These are phyloP conservation scores for Populus alba DNA, from an alignment of 345 rosid genomes.

Conservation along the genomic window DNA sequence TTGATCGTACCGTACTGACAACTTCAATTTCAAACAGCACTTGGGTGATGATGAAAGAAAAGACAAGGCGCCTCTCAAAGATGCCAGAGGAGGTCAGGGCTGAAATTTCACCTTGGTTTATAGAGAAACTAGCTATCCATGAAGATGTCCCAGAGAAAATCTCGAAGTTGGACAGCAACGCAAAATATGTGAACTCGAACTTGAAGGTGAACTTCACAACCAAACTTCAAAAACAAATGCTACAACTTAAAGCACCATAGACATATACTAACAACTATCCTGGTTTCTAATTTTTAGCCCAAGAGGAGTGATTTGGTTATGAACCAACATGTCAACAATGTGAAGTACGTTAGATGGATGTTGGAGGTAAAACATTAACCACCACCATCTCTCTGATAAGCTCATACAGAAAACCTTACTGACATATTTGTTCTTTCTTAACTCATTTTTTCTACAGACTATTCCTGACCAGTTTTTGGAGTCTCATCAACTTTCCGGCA, in stretches of 20 bases:
- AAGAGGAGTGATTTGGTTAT: conserved; percentile 60
- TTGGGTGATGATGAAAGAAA: conserved; percentile 75
- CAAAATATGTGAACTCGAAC: conserved; percentile 46
- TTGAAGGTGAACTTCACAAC: conserved; percentile 39
- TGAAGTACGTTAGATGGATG: conserved; percentile 72
- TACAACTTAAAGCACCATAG: not conserved
- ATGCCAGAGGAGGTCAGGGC: conserved; percentile 64
- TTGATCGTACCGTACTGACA: not conserved
- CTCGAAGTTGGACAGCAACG: conserved; percentile 46
- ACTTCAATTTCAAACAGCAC: conserved; percentile 38
- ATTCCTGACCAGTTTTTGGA: conserved; percentile 56
- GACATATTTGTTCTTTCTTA: not conserved
- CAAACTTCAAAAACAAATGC: conserved; percentile 3
- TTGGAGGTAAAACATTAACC: conserved; percentile 45
- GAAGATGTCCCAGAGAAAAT: conserved; percentile 55
- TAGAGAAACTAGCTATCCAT: conserved; percentile 52
- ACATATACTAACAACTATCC: not conserved
- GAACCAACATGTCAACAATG: conserved; percentile 79
- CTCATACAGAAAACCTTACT: not conserved
- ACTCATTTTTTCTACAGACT: conserved; percentile 31
- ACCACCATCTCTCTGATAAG: not conserved
- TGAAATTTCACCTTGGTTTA: conserved; percentile 68
- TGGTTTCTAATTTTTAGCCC: conserved; percentile 34
- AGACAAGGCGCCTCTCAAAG: conserved; percentile 62
- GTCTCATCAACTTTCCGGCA: conserved; percentile 44